phyloP scores from a whole-genome alignment of 164 flowering plant genomes.

The Saururus chinensis region DNA sequence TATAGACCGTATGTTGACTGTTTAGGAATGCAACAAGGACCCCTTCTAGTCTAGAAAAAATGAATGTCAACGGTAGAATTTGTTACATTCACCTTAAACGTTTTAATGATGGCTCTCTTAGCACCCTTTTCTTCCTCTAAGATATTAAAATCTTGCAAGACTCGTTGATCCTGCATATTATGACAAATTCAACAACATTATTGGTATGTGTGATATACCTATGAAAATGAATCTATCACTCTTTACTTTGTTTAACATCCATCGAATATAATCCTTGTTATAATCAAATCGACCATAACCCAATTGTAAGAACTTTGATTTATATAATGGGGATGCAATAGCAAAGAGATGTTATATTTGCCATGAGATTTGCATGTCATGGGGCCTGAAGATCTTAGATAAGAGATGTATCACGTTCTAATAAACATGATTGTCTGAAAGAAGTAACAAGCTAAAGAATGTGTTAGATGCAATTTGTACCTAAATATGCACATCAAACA shows the following conservation, averaged over 20 bases:
- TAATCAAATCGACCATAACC: too few species aligned
- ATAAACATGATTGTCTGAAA: too few species aligned
- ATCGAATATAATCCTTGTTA: too few species aligned
- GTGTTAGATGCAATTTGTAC: conserved; percentile 8
- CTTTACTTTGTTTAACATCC: neutral
- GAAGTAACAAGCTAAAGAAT: neutral
- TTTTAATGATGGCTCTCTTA: conserved; percentile 10
- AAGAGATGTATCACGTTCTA: too few species aligned
- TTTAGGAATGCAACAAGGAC: conserved; percentile 51
- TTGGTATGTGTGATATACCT: neutral
- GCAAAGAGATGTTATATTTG: too few species aligned
- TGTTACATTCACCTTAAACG: conserved; percentile 16
- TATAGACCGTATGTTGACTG: conserved; percentile 56
- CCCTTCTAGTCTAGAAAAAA: conserved; percentile 16
- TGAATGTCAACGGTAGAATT: conserved; percentile 50
- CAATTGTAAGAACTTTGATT: too few species aligned
- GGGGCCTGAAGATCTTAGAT: too few species aligned
- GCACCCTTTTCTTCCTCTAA: conserved; percentile 28
- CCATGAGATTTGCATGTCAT: too few species aligned
- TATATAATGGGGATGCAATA: too few species aligned
- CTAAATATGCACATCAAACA: conserved; percentile 50
- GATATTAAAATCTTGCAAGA: conserved; percentile 35
- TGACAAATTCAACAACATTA: neutral
- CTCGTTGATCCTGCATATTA: conserved; percentile 21
- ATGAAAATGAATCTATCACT: neutral